These are phyloP conservation scores for Gonium pectorale DNA, from an alignment of 139 green algal genomes.

Conservation along the genomic window DNA sequence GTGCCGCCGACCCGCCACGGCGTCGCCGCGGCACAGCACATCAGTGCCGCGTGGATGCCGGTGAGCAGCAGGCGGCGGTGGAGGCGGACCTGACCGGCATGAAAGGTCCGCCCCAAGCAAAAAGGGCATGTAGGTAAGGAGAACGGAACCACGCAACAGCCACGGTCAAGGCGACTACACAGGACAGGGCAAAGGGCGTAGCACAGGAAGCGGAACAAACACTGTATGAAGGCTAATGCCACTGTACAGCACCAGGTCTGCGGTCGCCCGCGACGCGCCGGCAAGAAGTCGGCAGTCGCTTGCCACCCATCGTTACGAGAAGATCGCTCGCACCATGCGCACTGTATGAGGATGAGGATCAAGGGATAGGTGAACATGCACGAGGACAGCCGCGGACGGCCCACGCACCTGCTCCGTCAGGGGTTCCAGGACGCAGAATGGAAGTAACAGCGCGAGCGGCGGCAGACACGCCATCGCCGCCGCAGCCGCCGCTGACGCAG, in stretches of 20 bases:
- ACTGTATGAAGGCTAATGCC: too few relatives aligned
- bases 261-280: too few relatives aligned
- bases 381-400: too few relatives aligned
- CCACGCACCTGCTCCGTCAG: not conserved
- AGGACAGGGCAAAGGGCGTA: not conserved
- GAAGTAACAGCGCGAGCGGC: too few relatives aligned
- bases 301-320: too few relatives aligned
- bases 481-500: too few relatives aligned
- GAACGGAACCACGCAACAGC: not conserved
- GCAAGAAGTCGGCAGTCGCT: too few relatives aligned
- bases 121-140: not conserved
- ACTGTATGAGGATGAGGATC: too few relatives aligned
- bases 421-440: not conserved
- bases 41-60: not conserved
- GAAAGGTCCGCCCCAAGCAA: not conserved
- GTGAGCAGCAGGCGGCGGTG: not conserved
- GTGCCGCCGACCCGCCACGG: not conserved
- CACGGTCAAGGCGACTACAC: not conserved
- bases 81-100: not conserved
- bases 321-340: too few relatives aligned
- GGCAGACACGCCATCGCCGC: too few relatives aligned
- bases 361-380: too few relatives aligned
- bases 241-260: too few relatives aligned
- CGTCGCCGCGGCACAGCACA: not conserved
- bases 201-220: not conserved